phyloP scores from a whole-genome alignment of 2,329 filamentous ascomycete genomes.

The Trichoderma cornu-damae region DNA sequence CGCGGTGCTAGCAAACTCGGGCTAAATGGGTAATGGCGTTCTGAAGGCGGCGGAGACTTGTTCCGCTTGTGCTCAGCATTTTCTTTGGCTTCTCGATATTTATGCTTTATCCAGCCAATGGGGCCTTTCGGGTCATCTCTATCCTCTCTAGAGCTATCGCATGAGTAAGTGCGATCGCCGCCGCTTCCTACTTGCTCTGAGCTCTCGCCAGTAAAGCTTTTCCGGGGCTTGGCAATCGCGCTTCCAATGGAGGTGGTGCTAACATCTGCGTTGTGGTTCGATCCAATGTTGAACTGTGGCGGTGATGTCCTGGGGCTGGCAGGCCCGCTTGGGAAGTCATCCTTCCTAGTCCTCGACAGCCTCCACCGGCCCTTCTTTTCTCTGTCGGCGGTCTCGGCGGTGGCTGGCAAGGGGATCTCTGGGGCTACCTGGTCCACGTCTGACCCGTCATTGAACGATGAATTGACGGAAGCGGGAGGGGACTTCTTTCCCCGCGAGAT shows the following conservation, averaged over 20 bases:
- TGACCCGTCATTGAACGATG: constrained; percentile 73
- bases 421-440: constrained; percentile 67
- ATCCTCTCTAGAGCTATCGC: constrained; percentile 40
- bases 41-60: constrained; percentile 49
- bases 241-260: constrained; percentile 67
- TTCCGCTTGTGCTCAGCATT: constrained; percentile 50
- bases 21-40: constrained; percentile 26
- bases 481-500: constrained; percentile 63
- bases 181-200: constrained; percentile 41
- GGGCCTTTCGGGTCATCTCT: constrained; percentile 48
- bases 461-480: constrained; percentile 71
- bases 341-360: constrained; percentile 59
- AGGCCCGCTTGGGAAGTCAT: constrained; percentile 44
- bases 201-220: constrained; percentile 49
- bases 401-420: constrained; percentile 41
- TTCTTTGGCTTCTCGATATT: constrained; percentile 56
- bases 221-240: constrained; percentile 44
- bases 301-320: constrained; percentile 38
- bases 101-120: constrained; percentile 55
- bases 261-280: constrained; percentile 57
- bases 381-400: constrained; percentile 43
- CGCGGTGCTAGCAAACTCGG: constrained; percentile 33
- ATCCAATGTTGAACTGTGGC: constrained; percentile 48
- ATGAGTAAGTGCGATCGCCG: constrained; percentile 39
- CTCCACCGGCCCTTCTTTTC: constrained; percentile 69